These are phyloP conservation scores for Galerina sulciceps DNA, from an alignment of 768 basidiomycete genomes.

Conservation along the genomic window DNA sequence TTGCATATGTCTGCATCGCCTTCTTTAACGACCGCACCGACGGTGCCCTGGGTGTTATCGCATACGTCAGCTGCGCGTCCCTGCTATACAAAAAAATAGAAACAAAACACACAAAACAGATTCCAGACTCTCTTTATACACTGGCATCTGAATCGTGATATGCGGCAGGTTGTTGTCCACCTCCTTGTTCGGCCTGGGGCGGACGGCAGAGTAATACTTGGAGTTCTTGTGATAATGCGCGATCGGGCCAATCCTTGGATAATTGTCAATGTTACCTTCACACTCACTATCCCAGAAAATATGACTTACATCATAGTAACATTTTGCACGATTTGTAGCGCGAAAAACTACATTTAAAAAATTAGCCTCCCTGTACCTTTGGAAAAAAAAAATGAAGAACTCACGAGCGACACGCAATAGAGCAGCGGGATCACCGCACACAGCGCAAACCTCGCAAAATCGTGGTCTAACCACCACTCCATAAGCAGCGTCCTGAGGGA, in stretches of 20 bases:
- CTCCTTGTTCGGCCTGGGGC: constrained; percentile 50
- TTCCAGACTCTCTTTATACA: constrained; percentile 81
- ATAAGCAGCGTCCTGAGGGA: constrained; percentile 65
- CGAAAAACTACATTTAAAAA: constrained; percentile 60
- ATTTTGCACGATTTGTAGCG: constrained; percentile 72
- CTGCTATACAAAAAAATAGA: not conserved
- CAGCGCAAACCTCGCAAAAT: constrained; percentile 65
- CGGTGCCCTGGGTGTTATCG: constrained; percentile 49
- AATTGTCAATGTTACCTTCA: not conserved
- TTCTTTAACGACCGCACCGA: constrained; percentile 77
- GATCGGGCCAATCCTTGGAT: constrained; percentile 64
- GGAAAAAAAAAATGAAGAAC: constrained; percentile 23
- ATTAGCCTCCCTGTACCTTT: constrained; percentile 22
- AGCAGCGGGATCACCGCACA: constrained; percentile 63
- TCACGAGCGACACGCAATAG: constrained; percentile 72
- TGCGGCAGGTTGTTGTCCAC: constrained; percentile 69
- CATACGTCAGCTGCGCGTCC: not conserved
- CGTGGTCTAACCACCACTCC: constrained; percentile 69
- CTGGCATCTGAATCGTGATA: constrained; percentile 82
- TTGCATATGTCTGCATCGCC: constrained; percentile 86
- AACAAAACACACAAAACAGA: constrained; percentile 58
- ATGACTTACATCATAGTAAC: constrained; percentile 55
- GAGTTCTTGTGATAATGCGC: constrained; percentile 81
- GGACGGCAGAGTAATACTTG: constrained; percentile 75
- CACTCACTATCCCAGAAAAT: not conserved